A percentile compares a stretch with the other conserved stretches of the same genome.
Conservation (phyloP, 1,284 basidiomycete genomes). For the Hypsizygus ulmarius region DNA sequence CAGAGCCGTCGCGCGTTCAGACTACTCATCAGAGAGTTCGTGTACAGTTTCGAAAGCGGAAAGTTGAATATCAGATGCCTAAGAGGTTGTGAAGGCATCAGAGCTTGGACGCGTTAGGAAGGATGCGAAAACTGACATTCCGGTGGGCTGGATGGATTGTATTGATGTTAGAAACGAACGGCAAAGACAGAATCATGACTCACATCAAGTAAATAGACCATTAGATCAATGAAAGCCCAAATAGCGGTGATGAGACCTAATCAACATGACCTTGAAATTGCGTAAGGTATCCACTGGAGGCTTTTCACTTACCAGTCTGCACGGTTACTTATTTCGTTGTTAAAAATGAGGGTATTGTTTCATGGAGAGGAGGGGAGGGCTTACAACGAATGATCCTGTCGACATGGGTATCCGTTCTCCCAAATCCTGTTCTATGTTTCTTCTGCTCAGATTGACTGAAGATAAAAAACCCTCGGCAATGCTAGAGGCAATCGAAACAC, state of each 20-base stretch:
- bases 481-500: background rate
- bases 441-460: constrained; percentile 12
- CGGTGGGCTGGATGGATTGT: constrained; percentile 9
- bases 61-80: constrained; percentile 29
- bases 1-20: constrained; percentile 27
- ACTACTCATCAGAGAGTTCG: constrained; percentile 32
- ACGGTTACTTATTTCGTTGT: constrained; percentile 27
- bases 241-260: constrained; percentile 18
- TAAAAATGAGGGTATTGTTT: background rate
- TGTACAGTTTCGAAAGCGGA: constrained; percentile 31
- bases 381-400: constrained; percentile 30
- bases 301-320: constrained; percentile 20
- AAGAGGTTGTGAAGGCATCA: background rate
- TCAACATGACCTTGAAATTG: background rate
- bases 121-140: constrained; percentile 14
- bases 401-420: constrained; percentile 27
- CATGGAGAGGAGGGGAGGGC: background rate
- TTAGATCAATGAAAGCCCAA: constrained; percentile 13
- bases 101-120: no score
- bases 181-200: background rate
- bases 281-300: no score
- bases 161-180: background rate
- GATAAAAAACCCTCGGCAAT: background rate
- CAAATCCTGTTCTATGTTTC: constrained; percentile 25
- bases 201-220: constrained; percentile 15